These are phyloP conservation scores for Pythium plurisporium DNA, from an alignment of 352 stramenopile species.

Conservation along the genomic window DNA sequence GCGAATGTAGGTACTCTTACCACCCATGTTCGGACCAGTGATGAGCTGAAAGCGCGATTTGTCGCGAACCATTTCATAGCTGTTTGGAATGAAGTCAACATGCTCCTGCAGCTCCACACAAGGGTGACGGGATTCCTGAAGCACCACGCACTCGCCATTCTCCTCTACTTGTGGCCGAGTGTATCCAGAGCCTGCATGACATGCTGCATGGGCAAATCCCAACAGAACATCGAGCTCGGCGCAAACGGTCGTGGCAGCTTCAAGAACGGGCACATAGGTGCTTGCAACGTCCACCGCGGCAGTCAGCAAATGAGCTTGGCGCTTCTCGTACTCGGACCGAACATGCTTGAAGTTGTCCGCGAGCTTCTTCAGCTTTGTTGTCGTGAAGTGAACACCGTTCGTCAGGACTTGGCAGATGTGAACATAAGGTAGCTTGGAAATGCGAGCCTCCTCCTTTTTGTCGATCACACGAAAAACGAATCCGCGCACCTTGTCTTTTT, in stretches of 20 bases:
- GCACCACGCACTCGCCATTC: slow-evolving; percentile 54
- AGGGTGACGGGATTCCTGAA: slow-evolving; percentile 92
- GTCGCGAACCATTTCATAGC: slow-evolving; percentile 88
- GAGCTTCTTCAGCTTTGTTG: slow-evolving; percentile 85
- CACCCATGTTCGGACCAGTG: slow-evolving; percentile 99
- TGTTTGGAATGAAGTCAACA: slow-evolving; percentile 97
- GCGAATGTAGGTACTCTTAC: slow-evolving; percentile 99
- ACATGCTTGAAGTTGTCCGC: slow-evolving; percentile 83
- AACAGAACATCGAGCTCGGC: slow-evolving; percentile 94
- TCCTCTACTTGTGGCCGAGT: slow-evolving; percentile 56
- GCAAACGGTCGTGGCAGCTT: slow-evolving; percentile 84
- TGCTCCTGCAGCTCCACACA: slow-evolving; percentile 98
- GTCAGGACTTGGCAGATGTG: slow-evolving; percentile 95
- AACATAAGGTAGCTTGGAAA: slow-evolving; percentile 86
- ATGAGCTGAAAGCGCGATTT: slow-evolving; percentile 92
- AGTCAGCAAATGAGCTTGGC: slow-evolving; percentile 87
- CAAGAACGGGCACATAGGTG: slow-evolving; percentile 95
- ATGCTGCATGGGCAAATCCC: slow-evolving; percentile 93
- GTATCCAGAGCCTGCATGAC: slow-evolving; percentile 85
- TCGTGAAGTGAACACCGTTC: slow-evolving; percentile 98
- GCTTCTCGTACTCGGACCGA: slow-evolving; percentile 88
- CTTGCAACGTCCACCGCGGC: slow-evolving; percentile 93
- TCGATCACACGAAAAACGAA: slow-evolving; percentile 93
- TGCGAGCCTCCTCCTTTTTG: slow-evolving; percentile 90
- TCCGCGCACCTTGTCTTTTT: slow-evolving; percentile 88